These are phyloP conservation scores for Aspergillus pseudoviridinutans DNA, from an alignment of 2,329 filamentous ascomycete species.

Conservation along the genomic window DNA sequence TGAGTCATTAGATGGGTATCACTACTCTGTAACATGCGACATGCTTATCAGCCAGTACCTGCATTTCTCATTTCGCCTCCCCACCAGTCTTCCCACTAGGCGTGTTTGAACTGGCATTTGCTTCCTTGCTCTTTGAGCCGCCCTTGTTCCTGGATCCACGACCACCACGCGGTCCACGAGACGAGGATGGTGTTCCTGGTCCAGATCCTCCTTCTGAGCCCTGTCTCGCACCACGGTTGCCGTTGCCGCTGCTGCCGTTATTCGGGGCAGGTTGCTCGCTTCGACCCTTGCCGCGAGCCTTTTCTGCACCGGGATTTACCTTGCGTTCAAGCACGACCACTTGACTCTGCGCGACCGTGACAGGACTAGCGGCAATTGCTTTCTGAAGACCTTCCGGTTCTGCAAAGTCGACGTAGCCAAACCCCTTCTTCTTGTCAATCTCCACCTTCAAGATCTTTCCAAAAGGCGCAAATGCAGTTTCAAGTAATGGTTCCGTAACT, in stretches of 20 bases:
- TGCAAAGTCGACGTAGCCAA: slow-evolving; percentile 87
- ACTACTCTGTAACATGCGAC: background rate
- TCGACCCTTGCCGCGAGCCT: slow-evolving; percentile 29
- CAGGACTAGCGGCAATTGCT: slow-evolving; percentile 75
- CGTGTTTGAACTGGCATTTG: slow-evolving; percentile 6
- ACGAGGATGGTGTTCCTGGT: slow-evolving; percentile 4
- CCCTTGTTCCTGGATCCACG: slow-evolving; percentile 16
- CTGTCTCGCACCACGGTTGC: slow-evolving; percentile 8
- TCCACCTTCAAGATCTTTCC: slow-evolving; percentile 76
- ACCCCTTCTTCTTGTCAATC: slow-evolving; percentile 91
- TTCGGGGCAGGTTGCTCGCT: slow-evolving; percentile 16
- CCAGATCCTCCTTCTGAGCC: slow-evolving; percentile 13
- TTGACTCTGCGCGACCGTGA: slow-evolving; percentile 76
- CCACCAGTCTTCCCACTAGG: slow-evolving; percentile 8
- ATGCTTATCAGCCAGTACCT: background rate
- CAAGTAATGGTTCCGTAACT: slow-evolving; percentile 76
- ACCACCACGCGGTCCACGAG: slow-evolving; percentile 16
- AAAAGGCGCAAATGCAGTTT: slow-evolving; percentile 68
- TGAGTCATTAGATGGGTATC: background rate
- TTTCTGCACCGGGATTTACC: slow-evolving; percentile 30
- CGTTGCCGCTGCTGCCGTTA: slow-evolving; percentile 2
- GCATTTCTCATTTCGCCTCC: slow-evolving; percentile 12
- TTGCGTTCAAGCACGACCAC: slow-evolving; percentile 75
- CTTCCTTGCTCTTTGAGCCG: slow-evolving; percentile 9
- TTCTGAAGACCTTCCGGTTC: slow-evolving; percentile 68